A percentile compares a stretch with the other conserved stretches of the same genome.
Evolutionary conservation across 495 filamentous ascomycete species (phyloP).

Genomic region (Xeromyces bisporus): DNA sequence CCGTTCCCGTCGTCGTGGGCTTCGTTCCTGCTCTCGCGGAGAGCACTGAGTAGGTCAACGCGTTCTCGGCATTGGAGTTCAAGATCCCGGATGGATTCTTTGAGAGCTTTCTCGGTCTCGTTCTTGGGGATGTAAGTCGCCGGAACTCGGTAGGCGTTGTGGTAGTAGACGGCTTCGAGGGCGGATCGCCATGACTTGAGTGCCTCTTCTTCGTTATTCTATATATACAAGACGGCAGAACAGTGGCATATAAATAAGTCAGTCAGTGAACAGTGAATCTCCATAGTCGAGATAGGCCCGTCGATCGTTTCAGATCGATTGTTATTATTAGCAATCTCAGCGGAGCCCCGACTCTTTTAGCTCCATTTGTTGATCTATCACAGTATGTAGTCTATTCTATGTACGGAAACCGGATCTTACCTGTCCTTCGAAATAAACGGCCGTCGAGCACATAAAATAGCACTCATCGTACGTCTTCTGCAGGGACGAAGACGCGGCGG

Average conservation of each 20-base stretch:
- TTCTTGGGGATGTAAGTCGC: constrained; percentile 53
- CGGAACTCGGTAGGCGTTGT: constrained; percentile 59
- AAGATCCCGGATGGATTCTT: constrained; percentile 64
- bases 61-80: constrained; percentile 90
- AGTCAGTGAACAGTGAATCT: constrained; percentile 1
- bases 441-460: constrained; percentile 84
- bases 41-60: constrained; percentile 71
- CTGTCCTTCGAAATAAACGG: constrained; percentile 87
- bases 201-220: constrained; percentile 89
- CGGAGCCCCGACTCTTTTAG: too few species aligned
- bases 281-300: too few species aligned
- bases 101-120: constrained; percentile 72
- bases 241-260: constrained; percentile 2
- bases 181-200: constrained; percentile 82
- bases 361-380: too few species aligned
- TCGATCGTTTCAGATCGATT: too few species aligned
- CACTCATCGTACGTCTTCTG: constrained; percentile 98
- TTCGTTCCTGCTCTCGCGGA: constrained; percentile 59
- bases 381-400: too few species aligned
- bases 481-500: constrained; percentile 47
- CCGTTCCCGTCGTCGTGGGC: constrained; percentile 15
- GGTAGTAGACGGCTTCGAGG: constrained; percentile 79
- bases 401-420: constrained; percentile 37
- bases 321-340: too few species aligned
- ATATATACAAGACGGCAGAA: constrained; percentile 2